Conservation (phyloP, 495 filamentous ascomycete species). For the Penicillium salamii region DNA sequence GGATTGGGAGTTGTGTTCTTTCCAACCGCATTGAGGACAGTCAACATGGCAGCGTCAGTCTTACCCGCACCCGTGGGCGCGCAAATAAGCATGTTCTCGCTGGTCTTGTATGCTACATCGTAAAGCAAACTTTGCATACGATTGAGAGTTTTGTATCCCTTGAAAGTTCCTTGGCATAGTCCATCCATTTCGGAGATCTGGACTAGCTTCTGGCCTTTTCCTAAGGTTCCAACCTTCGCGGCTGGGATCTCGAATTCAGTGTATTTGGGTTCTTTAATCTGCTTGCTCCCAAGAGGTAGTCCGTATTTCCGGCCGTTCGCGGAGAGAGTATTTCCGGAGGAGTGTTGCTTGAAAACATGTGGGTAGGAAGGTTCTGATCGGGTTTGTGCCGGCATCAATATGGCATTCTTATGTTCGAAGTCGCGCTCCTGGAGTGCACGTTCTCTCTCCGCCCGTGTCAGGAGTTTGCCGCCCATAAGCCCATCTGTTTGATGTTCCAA, state of each 20-base stretch:
- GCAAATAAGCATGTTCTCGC: constrained; percentile 98
- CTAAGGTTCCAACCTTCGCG: constrained; percentile 70
- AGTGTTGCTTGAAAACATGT: constrained; percentile 83
- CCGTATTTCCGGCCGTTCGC: constrained; percentile 73
- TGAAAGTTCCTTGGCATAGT: constrained; percentile 87
- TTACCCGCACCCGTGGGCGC: constrained; percentile 98
- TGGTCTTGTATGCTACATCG: constrained; percentile 91
- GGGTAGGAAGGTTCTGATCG: constrained; percentile 72
- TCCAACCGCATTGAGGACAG: constrained; percentile 81
- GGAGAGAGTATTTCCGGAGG: constrained; percentile 78
- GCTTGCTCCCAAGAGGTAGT: constrained; percentile 63
- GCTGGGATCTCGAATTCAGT: constrained; percentile 88
- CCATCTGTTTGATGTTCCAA: constrained; percentile 46
- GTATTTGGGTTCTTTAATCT: constrained; percentile 66
- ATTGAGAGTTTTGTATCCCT: constrained; percentile 88
- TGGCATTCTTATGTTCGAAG: constrained; percentile 74
- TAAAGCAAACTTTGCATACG: constrained; percentile 98
- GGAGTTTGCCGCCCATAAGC: constrained; percentile 53
- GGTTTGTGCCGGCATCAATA: constrained; percentile 59
- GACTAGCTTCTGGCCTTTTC: constrained; percentile 67
- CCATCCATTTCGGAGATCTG: constrained; percentile 81
- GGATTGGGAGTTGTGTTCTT: constrained; percentile 83
- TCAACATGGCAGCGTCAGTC: constrained; percentile 97
- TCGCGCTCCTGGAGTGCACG: constrained; percentile 70
- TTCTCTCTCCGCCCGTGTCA: constrained; percentile 75